Evolutionary conservation across 805 yeast species (phyloP), one percentile per base, ranked within the genome.

Genomic region (Kluyveromyces wickerhamii): DNA sequence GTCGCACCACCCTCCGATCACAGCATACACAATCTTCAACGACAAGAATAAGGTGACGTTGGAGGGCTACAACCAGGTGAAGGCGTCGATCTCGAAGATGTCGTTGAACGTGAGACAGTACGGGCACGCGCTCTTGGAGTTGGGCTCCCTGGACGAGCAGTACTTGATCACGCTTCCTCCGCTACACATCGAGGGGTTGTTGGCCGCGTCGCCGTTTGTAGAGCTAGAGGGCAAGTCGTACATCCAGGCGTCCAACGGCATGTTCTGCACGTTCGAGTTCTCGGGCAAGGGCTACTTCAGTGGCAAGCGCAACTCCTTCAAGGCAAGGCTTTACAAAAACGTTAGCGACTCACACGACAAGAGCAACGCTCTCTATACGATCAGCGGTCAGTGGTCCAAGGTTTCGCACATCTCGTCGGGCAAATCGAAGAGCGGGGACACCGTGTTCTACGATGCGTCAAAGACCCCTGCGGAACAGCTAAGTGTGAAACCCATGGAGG

Each of bases 1-100:
- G 10, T 78, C 88, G 42, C 98, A 92, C 63, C 98, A 92, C 59
- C 98, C 98, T 12, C 97, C 98, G 17, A 79, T 83, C 22, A 88
- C 97, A n/a, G 96, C 92, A 5, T 92, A 87, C 56, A 74, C 87
- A 27, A 72, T 92, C 37, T 64, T 73, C 51, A 87, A 87, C 56
- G 82, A 77, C 42, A 73, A 75, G 49, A 70, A 79, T 57, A 70
- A 78, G 21, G 79, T 80, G 17, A 61, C 66, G 27, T 66, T 87
- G 42, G 83, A 88, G 59, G 98, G 98, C 35, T 89, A 85, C 63
- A 88, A 84, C 53, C 89, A 89, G 25, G 74, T 89, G 52, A 82
- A 75, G 59, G 88, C 96, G 17, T 74, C 84, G 15, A 79, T 92
- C 62, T 71, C 88, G 16, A 69, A 87, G 27, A 69, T 87, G 9